Base-by-base conservation (phyloP, 2,329 filamentous ascomycete species). In the Fusarium compactum region DNA sequence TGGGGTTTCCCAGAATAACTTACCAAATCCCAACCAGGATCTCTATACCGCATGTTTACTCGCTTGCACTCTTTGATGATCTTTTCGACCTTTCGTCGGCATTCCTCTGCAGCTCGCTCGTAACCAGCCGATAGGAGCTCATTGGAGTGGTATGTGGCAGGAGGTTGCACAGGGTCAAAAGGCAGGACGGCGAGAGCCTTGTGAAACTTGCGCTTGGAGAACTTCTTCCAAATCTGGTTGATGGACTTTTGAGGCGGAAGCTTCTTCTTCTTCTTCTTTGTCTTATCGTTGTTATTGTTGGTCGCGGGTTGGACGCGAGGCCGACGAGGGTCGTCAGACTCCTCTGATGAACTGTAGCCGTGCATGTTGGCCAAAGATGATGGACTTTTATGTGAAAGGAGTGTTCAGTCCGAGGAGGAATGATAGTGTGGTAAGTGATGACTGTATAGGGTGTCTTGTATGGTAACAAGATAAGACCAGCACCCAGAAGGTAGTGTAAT, bases 21-120 rank as follows among this genome's bases (percentile, higher is more conserved):
- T 76, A 88, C 86, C 76, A 89, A 74, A 70, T 89, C 86, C 78
- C 84, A 89, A 3, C 85, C 86, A 1, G 88, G 87, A 70, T 92
- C 91, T 25, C 92, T 86, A 77, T 96, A 97, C 74, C 93, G 91
- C 77, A 91, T 91, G 74, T 97, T 97, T 40, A 94, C 85, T 24
- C 92, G 85, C 69, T 86, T 84, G 80, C 93, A 96, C 73, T 89
- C 87, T 66, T 86, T 81, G 50, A 89, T 87, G 63, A 90, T 90
- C 76, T 89, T 89, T 48, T 84, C 80, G 34, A 85, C 91, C 80
- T 84, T 91, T 47, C 86, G 85, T 22, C 84, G 85, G 76, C 91
- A 93, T 72, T 90, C 87, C 22, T 89, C 87, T 2, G 82, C 86
- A 0, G 90, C 90, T 48, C 90, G 85, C 69, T 91, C 86, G 73